Evolutionary conservation across 495 filamentous ascomycete species (phyloP).

Genomic region (Tuber borchii): DNA sequence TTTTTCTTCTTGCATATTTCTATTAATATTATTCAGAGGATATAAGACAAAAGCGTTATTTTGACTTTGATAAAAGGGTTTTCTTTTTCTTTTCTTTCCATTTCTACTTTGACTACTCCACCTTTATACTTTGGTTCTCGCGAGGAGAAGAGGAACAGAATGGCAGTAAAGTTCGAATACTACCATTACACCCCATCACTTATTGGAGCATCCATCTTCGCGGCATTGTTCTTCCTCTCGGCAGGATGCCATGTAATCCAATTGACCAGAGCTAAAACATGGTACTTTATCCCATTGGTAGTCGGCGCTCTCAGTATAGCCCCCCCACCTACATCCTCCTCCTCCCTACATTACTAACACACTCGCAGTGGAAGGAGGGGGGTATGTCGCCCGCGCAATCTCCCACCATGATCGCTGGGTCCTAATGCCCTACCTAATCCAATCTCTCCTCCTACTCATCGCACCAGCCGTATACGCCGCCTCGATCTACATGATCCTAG

Average conservation of each 20-base stretch:
- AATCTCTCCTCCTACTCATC: slow-evolving; percentile 48
- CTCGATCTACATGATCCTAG: slow-evolving; percentile 55
- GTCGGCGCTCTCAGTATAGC: slow-evolving; percentile 52
- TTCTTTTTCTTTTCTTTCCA: background rate
- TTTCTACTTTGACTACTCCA: background rate
- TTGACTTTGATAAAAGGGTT: background rate
- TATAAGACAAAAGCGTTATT: background rate
- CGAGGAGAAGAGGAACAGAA: background rate
- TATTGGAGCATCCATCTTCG: slow-evolving; percentile 49
- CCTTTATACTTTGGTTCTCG: background rate
- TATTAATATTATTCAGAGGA: background rate
- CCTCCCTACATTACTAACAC: background rate
- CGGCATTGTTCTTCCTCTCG: slow-evolving; percentile 49
- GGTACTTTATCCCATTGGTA: slow-evolving; percentile 57
- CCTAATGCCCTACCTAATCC: slow-evolving; percentile 47
- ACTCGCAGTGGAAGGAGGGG: slow-evolving; percentile 51
- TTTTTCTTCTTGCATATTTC: background rate
- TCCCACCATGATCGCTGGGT: slow-evolving; percentile 42
- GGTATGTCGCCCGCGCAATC: slow-evolving; percentile 53
- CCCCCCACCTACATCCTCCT: background rate
- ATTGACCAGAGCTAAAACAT: slow-evolving; percentile 48
- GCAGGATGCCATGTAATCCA: slow-evolving; percentile 49
- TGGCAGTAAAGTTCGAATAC: slow-evolving; percentile 33
- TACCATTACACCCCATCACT: slow-evolving; percentile 50
- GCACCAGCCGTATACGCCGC: slow-evolving; percentile 53